A percentile compares a stretch with the other conserved stretches of the same genome.
phyloP scores from a whole-genome alignment of 495 filamentous ascomycete species.

The Talaromyces liani region DNA sequence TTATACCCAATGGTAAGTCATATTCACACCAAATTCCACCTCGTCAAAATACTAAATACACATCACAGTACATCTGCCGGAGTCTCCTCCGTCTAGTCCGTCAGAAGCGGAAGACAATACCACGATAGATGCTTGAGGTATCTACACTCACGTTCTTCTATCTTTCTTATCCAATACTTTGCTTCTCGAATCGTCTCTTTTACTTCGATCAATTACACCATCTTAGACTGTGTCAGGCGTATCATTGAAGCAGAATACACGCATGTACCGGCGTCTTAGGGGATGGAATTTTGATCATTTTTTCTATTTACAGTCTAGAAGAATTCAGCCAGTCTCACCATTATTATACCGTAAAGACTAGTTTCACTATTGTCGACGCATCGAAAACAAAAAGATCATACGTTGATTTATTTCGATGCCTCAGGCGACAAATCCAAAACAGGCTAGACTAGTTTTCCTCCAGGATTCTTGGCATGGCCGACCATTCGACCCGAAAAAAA shows the following conservation, averaged over 20 bases:
- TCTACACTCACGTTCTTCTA: not conserved
- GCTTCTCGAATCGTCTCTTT: not conserved
- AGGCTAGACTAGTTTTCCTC: not conserved
- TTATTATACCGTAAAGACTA: not conserved
- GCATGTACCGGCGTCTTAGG: not conserved
- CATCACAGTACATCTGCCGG: constrained; percentile 7
- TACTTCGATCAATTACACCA: not conserved
- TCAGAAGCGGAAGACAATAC: not conserved
- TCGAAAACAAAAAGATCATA: not conserved
- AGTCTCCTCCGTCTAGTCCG: constrained; percentile 1
- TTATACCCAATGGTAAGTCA: constrained; percentile 65
- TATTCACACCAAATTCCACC: not conserved
- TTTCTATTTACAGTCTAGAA: not conserved
- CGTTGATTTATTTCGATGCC: not conserved
- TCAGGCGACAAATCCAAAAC: not conserved
- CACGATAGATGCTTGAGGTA: not conserved
- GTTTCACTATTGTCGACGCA: not conserved
- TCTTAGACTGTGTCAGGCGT: not conserved
- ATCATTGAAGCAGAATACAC: not conserved
- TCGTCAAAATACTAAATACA: not conserved
- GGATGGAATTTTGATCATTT: not conserved
- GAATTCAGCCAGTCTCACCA: not conserved
- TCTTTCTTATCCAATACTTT: not conserved
- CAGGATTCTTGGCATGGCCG: constrained; percentile 1
- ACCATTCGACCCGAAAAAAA: constrained; percentile 1